A percentile compares a stretch with the other conserved stretches of the same genome.
These are phyloP conservation scores for Malassezia nana DNA, from an alignment of 1,284 basidiomycete species.

Conservation along the genomic window DNA sequence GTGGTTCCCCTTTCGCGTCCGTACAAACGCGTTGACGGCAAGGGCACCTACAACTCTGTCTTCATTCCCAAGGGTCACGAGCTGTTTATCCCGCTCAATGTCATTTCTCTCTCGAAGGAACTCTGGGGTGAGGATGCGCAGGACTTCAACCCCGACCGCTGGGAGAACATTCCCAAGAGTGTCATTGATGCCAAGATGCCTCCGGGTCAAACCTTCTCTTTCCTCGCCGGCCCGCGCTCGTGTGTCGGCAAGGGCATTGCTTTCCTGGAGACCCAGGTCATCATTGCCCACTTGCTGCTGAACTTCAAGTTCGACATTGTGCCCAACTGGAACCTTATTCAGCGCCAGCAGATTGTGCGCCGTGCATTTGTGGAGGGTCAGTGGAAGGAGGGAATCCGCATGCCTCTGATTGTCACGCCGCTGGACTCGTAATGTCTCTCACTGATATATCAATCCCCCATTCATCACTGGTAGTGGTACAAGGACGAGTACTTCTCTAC, in stretches of 20 bases:
- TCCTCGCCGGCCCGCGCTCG: slow-evolving; percentile 16
- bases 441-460: background rate
- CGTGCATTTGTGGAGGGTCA: slow-evolving; percentile 19
- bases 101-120: slow-evolving; percentile 24
- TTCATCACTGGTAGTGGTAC: background rate
- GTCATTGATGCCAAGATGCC: slow-evolving; percentile 20
- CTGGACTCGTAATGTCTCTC: background rate
- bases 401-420: slow-evolving; percentile 18
- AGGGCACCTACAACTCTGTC: slow-evolving; percentile 22
- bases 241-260: slow-evolving; percentile 18
- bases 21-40: slow-evolving; percentile 49
- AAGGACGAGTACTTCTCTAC: background rate
- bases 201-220: slow-evolving; percentile 16
- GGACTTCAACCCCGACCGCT: slow-evolving; percentile 36
- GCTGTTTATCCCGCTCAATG: slow-evolving; percentile 33
- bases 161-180: slow-evolving; percentile 25
- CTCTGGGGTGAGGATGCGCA: slow-evolving; percentile 37
- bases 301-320: slow-evolving; percentile 17
- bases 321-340: slow-evolving; percentile 14
- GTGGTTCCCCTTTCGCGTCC: slow-evolving; percentile 31
- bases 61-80: slow-evolving; percentile 26
- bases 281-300: slow-evolving; percentile 14
- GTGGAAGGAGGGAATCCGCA: slow-evolving; percentile 14
- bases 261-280: slow-evolving; percentile 15
- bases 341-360: slow-evolving; percentile 19